phyloP scores from a whole-genome alignment of 768 basidiomycete genomes.

The Lactarius psammicola region DNA sequence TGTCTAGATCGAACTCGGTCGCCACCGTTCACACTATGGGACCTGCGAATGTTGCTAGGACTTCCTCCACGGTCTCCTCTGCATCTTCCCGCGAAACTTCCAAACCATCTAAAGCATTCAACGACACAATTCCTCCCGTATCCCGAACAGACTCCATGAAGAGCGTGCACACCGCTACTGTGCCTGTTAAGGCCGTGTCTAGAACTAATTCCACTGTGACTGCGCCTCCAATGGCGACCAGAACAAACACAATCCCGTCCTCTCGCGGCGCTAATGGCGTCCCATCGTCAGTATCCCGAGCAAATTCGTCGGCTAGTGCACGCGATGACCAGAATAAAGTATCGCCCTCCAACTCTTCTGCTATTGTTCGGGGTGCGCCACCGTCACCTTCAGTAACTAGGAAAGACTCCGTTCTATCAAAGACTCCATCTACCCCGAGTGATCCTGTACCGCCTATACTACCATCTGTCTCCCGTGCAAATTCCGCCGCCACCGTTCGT shows the following conservation, averaged over 20 bases:
- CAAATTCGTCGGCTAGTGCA: conserved; percentile 11
- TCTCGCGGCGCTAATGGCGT: conserved; percentile 1
- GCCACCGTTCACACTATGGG: conserved; percentile 19
- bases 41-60: conserved; percentile 11
- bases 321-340: conserved; percentile 3
- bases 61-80: conserved; percentile 16
- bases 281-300: conserved; percentile 11
- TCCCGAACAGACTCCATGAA: conserved; percentile 18
- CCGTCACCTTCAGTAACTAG: conserved; percentile 7
- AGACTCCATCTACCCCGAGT: conserved; percentile 2
- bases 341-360: conserved; percentile 19
- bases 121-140: conserved; percentile 1
- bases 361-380: conserved; percentile 7
- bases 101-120: conserved; percentile 9
- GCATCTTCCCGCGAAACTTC: conserved; percentile 9
- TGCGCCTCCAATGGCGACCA: conserved; percentile 4
- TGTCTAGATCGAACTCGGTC: conserved; percentile 16
- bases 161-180: not conserved
- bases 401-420: conserved; percentile 6
- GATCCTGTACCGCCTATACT: not conserved
- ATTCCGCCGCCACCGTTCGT: conserved; percentile 19
- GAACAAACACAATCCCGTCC: conserved; percentile 12
- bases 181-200: conserved; percentile 3
- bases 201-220: conserved; percentile 15
- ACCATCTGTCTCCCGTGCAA: conserved; percentile 20